phyloP scores from a whole-genome alignment of 768 basidiomycete species.

The Lactarius evosmus region DNA sequence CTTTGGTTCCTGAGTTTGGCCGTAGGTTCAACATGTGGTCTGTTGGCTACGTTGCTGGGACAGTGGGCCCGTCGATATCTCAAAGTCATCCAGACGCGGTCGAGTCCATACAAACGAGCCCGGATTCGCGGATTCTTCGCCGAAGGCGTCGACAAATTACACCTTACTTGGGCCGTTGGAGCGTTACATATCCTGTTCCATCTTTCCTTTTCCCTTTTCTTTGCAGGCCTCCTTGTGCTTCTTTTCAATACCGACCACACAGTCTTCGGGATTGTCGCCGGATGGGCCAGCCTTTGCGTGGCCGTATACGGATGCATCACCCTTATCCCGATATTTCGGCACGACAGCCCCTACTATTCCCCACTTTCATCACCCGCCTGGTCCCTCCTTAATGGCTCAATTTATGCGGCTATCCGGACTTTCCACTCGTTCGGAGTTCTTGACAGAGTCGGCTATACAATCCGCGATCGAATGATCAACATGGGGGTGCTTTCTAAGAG shows the following conservation, averaged over 20 bases:
- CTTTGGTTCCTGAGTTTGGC: constrained; percentile 15
- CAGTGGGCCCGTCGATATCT: constrained; percentile 20
- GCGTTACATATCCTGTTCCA: constrained; percentile 18
- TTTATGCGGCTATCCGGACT: background rate
- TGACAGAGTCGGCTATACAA: too few species aligned
- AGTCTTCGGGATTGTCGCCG: background rate
- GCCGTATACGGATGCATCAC: too few species aligned
- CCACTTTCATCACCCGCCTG: too few species aligned
- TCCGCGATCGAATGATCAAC: too few species aligned
- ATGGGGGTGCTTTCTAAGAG: too few species aligned
- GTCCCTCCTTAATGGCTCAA: background rate
- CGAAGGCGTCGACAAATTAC: background rate
- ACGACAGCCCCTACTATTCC: too few species aligned
- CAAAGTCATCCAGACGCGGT: background rate
- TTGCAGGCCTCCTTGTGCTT: constrained; percentile 14
- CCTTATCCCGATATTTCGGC: too few species aligned
- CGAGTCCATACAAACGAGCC: constrained; percentile 8
- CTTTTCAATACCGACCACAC: background rate
- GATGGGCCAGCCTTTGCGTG: background rate
- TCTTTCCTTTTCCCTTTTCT: constrained; percentile 22
- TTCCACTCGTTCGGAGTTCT: too few species aligned
- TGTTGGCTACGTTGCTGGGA: constrained; percentile 12
- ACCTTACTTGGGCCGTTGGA: background rate
- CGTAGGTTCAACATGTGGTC: constrained; percentile 11
- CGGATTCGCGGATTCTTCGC: constrained; percentile 14